Evolutionary conservation across 768 basidiomycete species (phyloP), one percentile per base, ranked within the genome.

Genomic region (Phaeolepiota aurea): DNA sequence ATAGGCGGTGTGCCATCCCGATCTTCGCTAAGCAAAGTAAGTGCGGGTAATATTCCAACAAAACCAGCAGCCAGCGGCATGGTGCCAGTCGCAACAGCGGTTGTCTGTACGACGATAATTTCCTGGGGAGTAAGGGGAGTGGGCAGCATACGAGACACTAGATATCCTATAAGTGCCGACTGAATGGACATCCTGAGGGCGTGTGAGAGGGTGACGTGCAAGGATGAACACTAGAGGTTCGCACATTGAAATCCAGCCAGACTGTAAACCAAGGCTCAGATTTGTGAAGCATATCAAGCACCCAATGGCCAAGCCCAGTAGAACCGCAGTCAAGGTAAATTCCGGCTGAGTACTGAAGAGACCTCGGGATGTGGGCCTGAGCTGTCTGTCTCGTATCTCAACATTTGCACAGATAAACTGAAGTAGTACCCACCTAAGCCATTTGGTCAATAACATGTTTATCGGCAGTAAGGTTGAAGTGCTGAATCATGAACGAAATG

Each of bases 181-280:
- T 97, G 92, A 19, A 94, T 74, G 5, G 91, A 91, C 91, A 93
- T 94, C 89, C 88, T 89, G 46, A n/a, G n/a, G n/a, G n/a, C n/a
- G n/a, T n/a, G 18, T 20, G 37, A 15, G 18, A 20, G 11, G 16
- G 22, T n/a, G 39, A 3, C 41, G 41, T 33, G n/a, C n/a, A n/a
- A n/a, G n/a, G n/a, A n/a, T n/a, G n/a, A n/a, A n/a, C n/a, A n/a
- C n/a, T n/a, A n/a, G n/a, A 43, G 44, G 40, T 18, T 53, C 76
- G 38, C 49, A 87, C 87, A 90, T 90, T 51, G 80, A 82, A 48
- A 90, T 87, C 82, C 87, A 91, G 55, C 88, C 88, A 1, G 88
- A 88, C 59, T 90, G 87, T 3, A 92, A 69, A 5, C 88, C 87
- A 45, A 89, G 77, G 53, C 85, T 89, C 37, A 93, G 68, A 56